Evolutionary conservation across 1,139 yeast species (phyloP).

Genomic region (Pneumocystis sp.): DNA sequence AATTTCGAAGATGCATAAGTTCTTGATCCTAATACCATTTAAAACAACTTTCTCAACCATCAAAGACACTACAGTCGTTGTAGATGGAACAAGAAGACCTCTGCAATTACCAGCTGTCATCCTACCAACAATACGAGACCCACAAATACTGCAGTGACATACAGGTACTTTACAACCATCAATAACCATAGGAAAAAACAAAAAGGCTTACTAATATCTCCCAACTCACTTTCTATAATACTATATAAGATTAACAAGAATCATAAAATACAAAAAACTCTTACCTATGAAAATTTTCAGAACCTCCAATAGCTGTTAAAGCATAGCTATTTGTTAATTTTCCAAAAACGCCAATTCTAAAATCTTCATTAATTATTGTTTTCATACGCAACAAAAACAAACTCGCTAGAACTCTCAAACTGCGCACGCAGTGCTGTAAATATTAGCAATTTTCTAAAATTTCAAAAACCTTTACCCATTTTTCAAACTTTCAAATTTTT

Average conservation of each 20-base stretch:
- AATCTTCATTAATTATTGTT: not conserved
- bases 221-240: not conserved
- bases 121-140: constrained; percentile 94
- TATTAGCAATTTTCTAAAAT: not conserved
- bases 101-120: constrained; percentile 98
- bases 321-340: constrained; percentile 93
- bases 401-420: constrained; percentile 93
- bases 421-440: constrained; percentile 45
- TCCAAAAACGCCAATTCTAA: constrained; percentile 79
- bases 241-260: not conserved
- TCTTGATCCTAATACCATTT: constrained; percentile 54
- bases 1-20: constrained; percentile 90
- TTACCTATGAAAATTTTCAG: constrained; percentile 73
- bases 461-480: not conserved
- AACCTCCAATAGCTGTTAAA: constrained; percentile 92
- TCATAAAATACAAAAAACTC: not conserved
- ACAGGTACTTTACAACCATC: constrained; percentile 92
- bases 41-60: not conserved
- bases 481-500: not conserved
- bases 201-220: not conserved
- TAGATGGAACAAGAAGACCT: constrained; percentile 91
- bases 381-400: constrained; percentile 13
- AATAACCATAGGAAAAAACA: constrained; percentile 82
- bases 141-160: constrained; percentile 94
- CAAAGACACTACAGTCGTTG: constrained; percentile 43